Conservation (phyloP, 371 early-diverging fungal genomes). For the Conidiobolus incongruus region DNA sequence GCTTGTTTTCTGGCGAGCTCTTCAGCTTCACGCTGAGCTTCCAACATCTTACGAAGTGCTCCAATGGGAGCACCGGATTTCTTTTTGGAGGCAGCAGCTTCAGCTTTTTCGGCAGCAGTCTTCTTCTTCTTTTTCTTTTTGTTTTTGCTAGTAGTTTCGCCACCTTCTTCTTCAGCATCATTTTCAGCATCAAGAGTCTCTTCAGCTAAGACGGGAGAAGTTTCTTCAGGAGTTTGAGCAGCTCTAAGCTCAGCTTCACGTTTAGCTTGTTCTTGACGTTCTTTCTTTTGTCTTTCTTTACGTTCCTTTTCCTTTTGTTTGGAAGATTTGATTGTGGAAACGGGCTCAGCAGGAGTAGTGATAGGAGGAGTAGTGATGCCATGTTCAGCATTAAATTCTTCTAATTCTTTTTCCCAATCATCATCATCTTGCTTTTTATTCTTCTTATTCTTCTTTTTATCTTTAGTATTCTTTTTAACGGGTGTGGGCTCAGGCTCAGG, state of each 20-base stretch:
- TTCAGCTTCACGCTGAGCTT: constrained; percentile 28
- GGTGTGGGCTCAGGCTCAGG: constrained; percentile 7
- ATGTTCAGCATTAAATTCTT: constrained; percentile 3
- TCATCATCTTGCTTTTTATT: constrained; percentile 8
- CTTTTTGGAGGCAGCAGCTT: constrained; percentile 18
- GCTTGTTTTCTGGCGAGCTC: constrained; percentile 21
- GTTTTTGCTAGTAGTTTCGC: constrained; percentile 10
- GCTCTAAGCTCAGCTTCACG: constrained; percentile 7
- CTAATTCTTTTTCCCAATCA: not conserved
- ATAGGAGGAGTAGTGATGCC: not conserved
- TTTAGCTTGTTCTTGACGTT: constrained; percentile 12
- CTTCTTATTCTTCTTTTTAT: constrained; percentile 16
- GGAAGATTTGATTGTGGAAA: constrained; percentile 19
- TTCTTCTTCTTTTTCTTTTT: constrained; percentile 24
- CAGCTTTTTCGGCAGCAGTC: constrained; percentile 7
- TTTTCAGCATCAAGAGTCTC: constrained; percentile 10
- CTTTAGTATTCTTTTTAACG: constrained; percentile 11
- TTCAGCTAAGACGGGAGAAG: constrained; percentile 4
- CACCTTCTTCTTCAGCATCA: constrained; percentile 15
- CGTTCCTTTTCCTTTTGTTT: constrained; percentile 37
- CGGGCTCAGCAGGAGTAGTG: constrained; percentile 10
- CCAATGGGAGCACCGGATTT: constrained; percentile 25
- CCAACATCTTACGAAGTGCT: constrained; percentile 41
- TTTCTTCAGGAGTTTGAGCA: constrained; percentile 1
- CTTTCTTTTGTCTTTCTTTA: constrained; percentile 20